phyloP scores from a whole-genome alignment of 2,329 filamentous ascomycete genomes.

The Pseudogymnoascus sp. region DNA sequence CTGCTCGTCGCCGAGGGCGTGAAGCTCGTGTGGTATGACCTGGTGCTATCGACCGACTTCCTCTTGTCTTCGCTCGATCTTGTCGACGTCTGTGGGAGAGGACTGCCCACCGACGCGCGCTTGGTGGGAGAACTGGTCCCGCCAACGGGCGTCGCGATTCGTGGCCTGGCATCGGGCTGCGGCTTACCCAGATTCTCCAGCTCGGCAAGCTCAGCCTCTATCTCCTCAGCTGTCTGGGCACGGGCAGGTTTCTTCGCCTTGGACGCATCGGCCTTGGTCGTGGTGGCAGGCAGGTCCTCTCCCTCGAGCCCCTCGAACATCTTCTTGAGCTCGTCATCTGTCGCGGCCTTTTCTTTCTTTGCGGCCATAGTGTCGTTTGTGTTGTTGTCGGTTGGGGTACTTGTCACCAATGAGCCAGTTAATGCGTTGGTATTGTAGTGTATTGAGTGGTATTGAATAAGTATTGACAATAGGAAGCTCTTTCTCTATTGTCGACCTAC shows the following conservation, averaged over 20 bases:
- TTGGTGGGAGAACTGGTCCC: slow-evolving; percentile 36
- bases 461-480: slow-evolving; percentile 11
- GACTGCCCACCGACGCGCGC: slow-evolving; percentile 34
- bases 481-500: slow-evolving; percentile 11
- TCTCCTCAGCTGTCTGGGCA: slow-evolving; percentile 52
- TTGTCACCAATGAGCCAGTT: neutral
- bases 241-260: slow-evolving; percentile 27
- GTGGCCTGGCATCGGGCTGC: slow-evolving; percentile 69
- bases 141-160: slow-evolving; percentile 32
- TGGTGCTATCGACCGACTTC: slow-evolving; percentile 70
- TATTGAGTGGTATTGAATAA: neutral
- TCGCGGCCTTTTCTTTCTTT: slow-evolving; percentile 48
- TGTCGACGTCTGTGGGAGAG: slow-evolving; percentile 38
- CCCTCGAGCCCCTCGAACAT: slow-evolving; percentile 55
- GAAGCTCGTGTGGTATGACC: slow-evolving; percentile 62
- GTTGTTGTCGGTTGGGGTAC: neutral
- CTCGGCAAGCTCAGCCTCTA: slow-evolving; percentile 58
- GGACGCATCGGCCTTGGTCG: slow-evolving; percentile 33
- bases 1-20: slow-evolving; percentile 50
- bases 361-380: slow-evolving; percentile 41
- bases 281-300: slow-evolving; percentile 31
- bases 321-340: slow-evolving; percentile 56
- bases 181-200: slow-evolving; percentile 65
- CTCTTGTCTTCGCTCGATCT: slow-evolving; percentile 63
- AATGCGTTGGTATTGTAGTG: neutral